A percentile compares a stretch with the other conserved stretches of the same genome.
Evolutionary conservation across 2,329 filamentous ascomycete genomes (phyloP).

Genomic region (Aspergillus intermedius): DNA sequence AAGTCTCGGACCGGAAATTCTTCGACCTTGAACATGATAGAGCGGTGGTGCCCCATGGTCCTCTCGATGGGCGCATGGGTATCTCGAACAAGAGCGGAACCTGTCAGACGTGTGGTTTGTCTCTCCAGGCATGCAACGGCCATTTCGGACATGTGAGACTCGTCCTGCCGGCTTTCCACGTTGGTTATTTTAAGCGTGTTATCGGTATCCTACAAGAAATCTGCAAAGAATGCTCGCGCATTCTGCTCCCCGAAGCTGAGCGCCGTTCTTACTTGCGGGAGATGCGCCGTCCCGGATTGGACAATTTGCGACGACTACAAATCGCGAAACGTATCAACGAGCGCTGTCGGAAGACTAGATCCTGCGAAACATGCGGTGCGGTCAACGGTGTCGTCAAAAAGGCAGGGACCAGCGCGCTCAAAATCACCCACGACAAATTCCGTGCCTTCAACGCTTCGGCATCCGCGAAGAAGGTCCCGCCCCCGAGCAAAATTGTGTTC

Average conservation of each 20-base stretch:
- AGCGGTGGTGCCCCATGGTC: constrained; percentile 70
- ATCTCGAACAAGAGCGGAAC: constrained; percentile 75
- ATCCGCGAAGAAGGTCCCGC: constrained; percentile 74
- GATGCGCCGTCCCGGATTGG: constrained; percentile 71
- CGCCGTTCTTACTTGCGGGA: constrained; percentile 71
- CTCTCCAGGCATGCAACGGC: constrained; percentile 78
- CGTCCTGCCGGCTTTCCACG: constrained; percentile 87
- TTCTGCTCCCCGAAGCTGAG: constrained; percentile 75
- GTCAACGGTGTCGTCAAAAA: constrained; percentile 92
- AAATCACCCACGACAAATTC: constrained; percentile 91
- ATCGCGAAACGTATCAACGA: constrained; percentile 85
- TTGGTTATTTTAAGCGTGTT: constrained; percentile 90
- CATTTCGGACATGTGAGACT: constrained; percentile 93
- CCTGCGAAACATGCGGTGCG: constrained; percentile 71
- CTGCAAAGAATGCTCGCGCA: constrained; percentile 86
- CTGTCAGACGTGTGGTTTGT: constrained; percentile 78
- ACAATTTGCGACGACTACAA: constrained; percentile 76
- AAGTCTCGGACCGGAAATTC: constrained; percentile 87
- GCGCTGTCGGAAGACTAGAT: constrained; percentile 79
- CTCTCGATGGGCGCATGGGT: constrained; percentile 80
- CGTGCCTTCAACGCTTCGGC: constrained; percentile 81
- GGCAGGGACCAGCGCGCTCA: constrained; percentile 71
- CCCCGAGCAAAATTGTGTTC: constrained; percentile 74
- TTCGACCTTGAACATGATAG: constrained; percentile 83
- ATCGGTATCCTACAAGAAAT: constrained; percentile 90